Conservation (phyloP, 805 yeast genomes). For the Schwanniomyces vanrijiae region DNA sequence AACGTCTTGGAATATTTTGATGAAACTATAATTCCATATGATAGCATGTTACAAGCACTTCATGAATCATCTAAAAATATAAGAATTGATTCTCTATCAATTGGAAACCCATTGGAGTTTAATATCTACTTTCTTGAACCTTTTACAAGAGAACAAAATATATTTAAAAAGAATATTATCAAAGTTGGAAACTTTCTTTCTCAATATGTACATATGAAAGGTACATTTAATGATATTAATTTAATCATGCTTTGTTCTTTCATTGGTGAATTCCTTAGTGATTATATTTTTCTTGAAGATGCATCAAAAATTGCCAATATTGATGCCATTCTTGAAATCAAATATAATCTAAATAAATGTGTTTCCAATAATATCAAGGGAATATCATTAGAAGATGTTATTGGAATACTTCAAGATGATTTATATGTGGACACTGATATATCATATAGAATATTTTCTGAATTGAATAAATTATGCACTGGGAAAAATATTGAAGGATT, state of each 20-base stretch:
- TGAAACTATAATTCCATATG: slow-evolving; percentile 13
- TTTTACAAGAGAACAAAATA: not conserved
- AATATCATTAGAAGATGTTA: not conserved
- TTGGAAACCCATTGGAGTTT: slow-evolving; percentile 48
- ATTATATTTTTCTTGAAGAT: slow-evolving; percentile 16
- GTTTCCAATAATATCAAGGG: not conserved
- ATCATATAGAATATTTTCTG: not conserved
- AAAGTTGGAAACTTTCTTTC: not conserved
- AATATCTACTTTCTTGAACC: slow-evolving; percentile 30
- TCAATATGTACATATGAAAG: not conserved
- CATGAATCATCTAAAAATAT: slow-evolving; percentile 10
- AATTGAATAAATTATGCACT: not conserved
- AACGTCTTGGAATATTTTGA: slow-evolving; percentile 6
- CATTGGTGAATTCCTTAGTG: slow-evolving; percentile 20
- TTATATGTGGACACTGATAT: not conserved
- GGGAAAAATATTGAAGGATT: slow-evolving; percentile 8
- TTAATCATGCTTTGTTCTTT: slow-evolving; percentile 7
- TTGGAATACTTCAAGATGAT: not conserved
- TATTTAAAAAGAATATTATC: not conserved
- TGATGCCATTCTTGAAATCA: not conserved
- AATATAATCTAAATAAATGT: not conserved
- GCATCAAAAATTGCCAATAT: not conserved
- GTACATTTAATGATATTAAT: not conserved
- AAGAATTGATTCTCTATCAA: slow-evolving; percentile 29
- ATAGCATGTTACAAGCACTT: slow-evolving; percentile 24